Evolutionary conservation across 75 land plant species (phyloP), one percentile per base, ranked within the genome.

Genomic region (Sequoia sempervirens): DNA sequence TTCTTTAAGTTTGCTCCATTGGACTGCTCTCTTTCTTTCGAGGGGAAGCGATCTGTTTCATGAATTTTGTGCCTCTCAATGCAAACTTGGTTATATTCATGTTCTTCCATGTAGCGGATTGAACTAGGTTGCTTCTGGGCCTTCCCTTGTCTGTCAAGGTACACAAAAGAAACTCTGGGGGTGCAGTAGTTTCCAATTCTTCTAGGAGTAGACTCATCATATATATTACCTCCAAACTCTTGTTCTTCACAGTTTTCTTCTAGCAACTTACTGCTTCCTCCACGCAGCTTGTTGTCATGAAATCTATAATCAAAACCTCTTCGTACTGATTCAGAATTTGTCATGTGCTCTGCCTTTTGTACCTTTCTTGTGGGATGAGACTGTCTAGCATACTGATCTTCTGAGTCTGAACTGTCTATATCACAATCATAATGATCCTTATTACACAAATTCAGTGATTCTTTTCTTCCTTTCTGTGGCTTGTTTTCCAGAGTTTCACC

Each of bases 371-470:
- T 75, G 45, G 10, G 38, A 40, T 75, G 43, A 75, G 45, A 75
- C 23, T 37, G 78, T 75, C 26, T 40, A 23, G 36, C 9, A 75
- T 17, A 75, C 45, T 75, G 78, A 40, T 75, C 43, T 75, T 75
- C 78, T 23, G 20, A 38, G 78, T 75, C 78, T 38, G 78, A 75
- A 75, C 45, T 75, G 45, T 75, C 78, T 75, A 75, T 75, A 40
- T 75, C 78, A 75, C 38, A 37, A 20, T 75, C 78, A 38, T 75
- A 40, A 8, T 37, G n/a, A 38, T 75, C 43, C 78, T 75, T 38
- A 5, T 75, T n/a, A 37, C 43, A 38, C 78, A 75, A 75, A 75
- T 75, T 41, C 20, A 20, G 26, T 38, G 78, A 75, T 13, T 40
- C 8, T 20, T 75, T 75, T 40, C 45, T 75, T 75, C 26, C 43